A percentile compares a stretch with the other conserved stretches of the same genome.
Evolutionary conservation across 768 basidiomycete genomes (phyloP).

Genomic region (Gloeophyllum trabeum): DNA sequence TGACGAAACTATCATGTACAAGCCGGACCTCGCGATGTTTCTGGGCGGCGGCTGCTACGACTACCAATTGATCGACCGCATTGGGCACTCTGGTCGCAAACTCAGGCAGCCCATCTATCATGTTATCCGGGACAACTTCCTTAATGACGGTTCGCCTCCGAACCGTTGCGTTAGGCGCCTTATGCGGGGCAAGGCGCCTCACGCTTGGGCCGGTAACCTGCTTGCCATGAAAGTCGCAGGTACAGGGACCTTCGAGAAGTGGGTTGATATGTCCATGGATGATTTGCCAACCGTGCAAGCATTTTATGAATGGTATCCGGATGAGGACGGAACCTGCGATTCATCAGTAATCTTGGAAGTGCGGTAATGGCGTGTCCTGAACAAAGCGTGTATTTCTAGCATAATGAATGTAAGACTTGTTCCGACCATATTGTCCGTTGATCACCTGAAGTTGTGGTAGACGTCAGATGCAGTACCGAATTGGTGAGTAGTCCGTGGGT

Average conservation of each 20-base stretch:
- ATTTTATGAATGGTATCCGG: conserved; percentile 4
- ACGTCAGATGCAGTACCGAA: too few species aligned
- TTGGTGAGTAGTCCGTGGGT: too few species aligned
- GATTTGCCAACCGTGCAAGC: conserved; percentile 2
- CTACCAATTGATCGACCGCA: neutral
- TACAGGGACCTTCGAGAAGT: neutral
- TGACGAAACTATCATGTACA: neutral
- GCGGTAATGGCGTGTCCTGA: too few species aligned
- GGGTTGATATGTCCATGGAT: neutral
- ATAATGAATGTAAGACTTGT: too few species aligned
- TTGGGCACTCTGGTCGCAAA: neutral
- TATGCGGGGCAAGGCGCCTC: conserved; percentile 1
- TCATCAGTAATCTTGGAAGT: too few species aligned
- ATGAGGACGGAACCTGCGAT: too few species aligned
- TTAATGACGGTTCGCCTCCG: conserved; percentile 8
- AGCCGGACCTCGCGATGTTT: neutral
- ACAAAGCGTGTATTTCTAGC: too few species aligned
- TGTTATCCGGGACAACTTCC: conserved; percentile 8
- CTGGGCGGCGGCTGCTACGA: neutral
- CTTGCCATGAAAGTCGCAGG: conserved; percentile 2
- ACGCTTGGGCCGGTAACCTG: conserved; percentile 2
- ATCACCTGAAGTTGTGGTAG: too few species aligned
- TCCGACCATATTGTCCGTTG: too few species aligned
- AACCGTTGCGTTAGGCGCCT: conserved; percentile 3
- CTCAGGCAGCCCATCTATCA: conserved; percentile 3